Base-by-base conservation (phyloP, 1,284 basidiomycete genomes). In the Wolfiporia cocos region DNA sequence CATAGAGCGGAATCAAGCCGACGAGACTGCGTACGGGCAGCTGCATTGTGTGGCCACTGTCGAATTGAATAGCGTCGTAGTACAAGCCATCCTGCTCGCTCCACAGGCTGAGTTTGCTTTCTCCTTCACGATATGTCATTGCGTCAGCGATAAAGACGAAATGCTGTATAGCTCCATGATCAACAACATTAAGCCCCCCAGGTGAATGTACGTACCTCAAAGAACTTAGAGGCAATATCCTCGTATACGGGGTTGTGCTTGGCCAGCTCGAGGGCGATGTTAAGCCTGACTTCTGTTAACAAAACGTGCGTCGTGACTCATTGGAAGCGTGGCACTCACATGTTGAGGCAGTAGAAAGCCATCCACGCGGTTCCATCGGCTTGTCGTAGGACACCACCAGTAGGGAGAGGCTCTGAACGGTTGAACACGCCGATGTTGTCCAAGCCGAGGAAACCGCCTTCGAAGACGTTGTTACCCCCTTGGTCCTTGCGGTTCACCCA, bases 371-470 rank as follows among this genome's bases (percentile, higher is more conserved):
- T 98, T 14, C 94, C 95, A 63, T 98, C 95, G 6, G 95, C 92
- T 67, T 99, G 95, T 41, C 94, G 92, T 43, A 99, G 72, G 11
- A 66, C 76, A 9, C 92, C 92, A 37, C 94, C 95, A 1, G 93
- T 97, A 4, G 94, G 94, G 31, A 98, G 67, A 18, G 91, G 90
- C 65, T 99, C 95, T 3, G 93, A 97, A 40, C 95, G 87, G 68
- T 99, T 99, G 75, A 99, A 99, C 5, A 92, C 81, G 15, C 94
- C 93, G 48, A 99, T 98, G 61, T 99, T 99, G 71, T 99, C 95
- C 35, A 99, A 71, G 34, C 95, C 95, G 37, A 99, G 75, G 75
- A 99, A 99, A 24, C 95, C 95, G 39, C 95, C 95, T 63, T 99
- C 95, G 57, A 99, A 99, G 28, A 99, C 90, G 59, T 95, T 95